phyloP scores from a whole-genome alignment of 2,329 filamentous ascomycete species.

The Pseudogymnoascus sp. region DNA sequence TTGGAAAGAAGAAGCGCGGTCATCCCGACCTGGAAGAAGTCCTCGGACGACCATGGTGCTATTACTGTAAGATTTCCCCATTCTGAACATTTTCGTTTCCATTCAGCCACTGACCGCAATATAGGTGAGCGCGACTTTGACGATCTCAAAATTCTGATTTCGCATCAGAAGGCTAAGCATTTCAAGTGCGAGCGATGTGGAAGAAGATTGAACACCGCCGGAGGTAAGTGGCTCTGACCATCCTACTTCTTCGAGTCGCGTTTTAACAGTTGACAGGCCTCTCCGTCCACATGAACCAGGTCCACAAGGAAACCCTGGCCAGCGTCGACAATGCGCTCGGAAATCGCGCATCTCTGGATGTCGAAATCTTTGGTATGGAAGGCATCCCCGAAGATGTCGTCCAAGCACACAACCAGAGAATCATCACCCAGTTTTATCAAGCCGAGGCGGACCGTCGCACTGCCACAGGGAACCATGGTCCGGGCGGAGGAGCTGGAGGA shows the following conservation, averaged over 20 bases:
- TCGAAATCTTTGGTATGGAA: conserved; percentile 98
- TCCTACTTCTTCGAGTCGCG: neutral
- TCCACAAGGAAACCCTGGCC: conserved; percentile 87
- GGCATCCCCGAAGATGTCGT: conserved; percentile 83
- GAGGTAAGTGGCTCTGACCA: conserved; percentile 54
- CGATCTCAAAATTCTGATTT: conserved; percentile 91
- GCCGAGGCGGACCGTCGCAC: conserved; percentile 75
- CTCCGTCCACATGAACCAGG: conserved; percentile 94
- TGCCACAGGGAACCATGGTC: conserved; percentile 74
- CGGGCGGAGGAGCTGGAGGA: conserved; percentile 48
- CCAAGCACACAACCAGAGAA: conserved; percentile 76
- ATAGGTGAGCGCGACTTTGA: conserved; percentile 89
- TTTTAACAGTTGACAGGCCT: conserved; percentile 48
- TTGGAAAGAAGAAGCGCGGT: conserved; percentile 87
- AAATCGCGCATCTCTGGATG: conserved; percentile 75
- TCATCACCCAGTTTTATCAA: conserved; percentile 78
- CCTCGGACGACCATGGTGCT: conserved; percentile 86
- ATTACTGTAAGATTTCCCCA: conserved; percentile 63
- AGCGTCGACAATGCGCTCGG: conserved; percentile 88
- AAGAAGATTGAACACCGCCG: conserved; percentile 83
- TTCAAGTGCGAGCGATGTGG: conserved; percentile 94
- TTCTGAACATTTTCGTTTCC: conserved; percentile 5
- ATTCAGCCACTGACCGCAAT: conserved; percentile 20
- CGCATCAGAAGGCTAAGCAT: conserved; percentile 98
- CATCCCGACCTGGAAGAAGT: conserved; percentile 84